These are phyloP conservation scores for Aspergillus ruber DNA, from an alignment of 2,329 filamentous ascomycete species.

Conservation along the genomic window DNA sequence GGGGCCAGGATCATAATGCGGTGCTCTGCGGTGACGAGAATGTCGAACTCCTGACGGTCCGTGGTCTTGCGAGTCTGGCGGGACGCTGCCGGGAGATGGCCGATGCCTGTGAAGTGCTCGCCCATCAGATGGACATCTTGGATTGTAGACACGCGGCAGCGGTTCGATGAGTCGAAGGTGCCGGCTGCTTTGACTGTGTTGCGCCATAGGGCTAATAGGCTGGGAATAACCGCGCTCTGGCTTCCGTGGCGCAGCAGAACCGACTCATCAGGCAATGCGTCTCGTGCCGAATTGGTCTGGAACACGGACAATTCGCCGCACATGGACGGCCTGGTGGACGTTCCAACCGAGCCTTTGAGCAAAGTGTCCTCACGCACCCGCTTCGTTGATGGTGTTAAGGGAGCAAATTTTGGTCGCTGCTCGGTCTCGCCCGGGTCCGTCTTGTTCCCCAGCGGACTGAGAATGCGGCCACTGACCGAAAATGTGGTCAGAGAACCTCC, in stretches of 20 bases:
- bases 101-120: conserved; percentile 34
- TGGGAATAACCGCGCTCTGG: conserved; percentile 37
- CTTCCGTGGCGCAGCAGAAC: conserved; percentile 39
- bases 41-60: conserved; percentile 26
- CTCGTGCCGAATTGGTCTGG: conserved; percentile 29
- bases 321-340: conserved; percentile 22
- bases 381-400: conserved; percentile 44
- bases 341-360: conserved; percentile 31
- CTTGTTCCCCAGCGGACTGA: conserved; percentile 17
- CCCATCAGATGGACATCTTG: conserved; percentile 35
- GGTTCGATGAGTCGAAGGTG: conserved; percentile 34
- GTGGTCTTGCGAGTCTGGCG: conserved; percentile 15
- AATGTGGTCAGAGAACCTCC: conserved; percentile 37
- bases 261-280: conserved; percentile 37
- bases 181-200: conserved; percentile 32
- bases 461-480: conserved; percentile 36
- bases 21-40: conserved; percentile 36
- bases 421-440: conserved; percentile 22
- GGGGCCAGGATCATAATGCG: conserved; percentile 34
- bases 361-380: conserved; percentile 40
- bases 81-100: conserved; percentile 27
- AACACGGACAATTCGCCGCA: conserved; percentile 38
- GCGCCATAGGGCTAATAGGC: conserved; percentile 40
- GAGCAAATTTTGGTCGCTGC: conserved; percentile 35
- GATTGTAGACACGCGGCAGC: conserved; percentile 33